phyloP scores from a whole-genome alignment of 148 eudicot species.

The Polygonum maritimum region DNA sequence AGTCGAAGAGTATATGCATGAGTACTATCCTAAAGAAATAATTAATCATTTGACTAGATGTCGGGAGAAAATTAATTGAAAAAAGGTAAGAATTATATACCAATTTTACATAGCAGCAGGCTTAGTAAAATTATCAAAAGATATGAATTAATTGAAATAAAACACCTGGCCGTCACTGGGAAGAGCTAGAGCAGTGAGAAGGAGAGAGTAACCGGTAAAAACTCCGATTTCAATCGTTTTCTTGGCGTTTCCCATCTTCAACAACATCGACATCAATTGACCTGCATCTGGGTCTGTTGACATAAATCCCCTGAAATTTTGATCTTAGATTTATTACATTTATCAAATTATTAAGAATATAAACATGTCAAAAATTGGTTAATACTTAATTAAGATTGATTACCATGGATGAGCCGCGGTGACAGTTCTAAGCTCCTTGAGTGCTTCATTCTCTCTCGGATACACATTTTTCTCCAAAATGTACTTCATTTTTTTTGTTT shows the following conservation, averaged over 20 bases:
- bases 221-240: constrained; percentile 9
- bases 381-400: not conserved
- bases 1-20: no score
- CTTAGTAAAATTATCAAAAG: no score
- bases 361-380: no score
- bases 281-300: not conserved
- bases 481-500: constrained; percentile 8
- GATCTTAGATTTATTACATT: not conserved
- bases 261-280: not conserved
- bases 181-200: constrained; percentile 4
- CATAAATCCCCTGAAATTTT: not conserved
- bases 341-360: no score
- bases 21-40: no score
- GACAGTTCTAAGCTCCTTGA: constrained; percentile 21
- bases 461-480: constrained; percentile 26
- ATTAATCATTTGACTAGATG: no score
- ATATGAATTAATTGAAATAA: not conserved
- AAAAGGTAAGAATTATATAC: no score
- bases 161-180: not conserved
- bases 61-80: no score
- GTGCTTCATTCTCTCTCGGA: constrained; percentile 20
- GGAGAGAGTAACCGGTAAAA: constrained; percentile 8
- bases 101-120: no score
- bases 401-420: constrained; percentile 22
- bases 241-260: not conserved